Evolutionary conservation across 768 basidiomycete species (phyloP).

Genomic region (Lentinula sp.): DNA sequence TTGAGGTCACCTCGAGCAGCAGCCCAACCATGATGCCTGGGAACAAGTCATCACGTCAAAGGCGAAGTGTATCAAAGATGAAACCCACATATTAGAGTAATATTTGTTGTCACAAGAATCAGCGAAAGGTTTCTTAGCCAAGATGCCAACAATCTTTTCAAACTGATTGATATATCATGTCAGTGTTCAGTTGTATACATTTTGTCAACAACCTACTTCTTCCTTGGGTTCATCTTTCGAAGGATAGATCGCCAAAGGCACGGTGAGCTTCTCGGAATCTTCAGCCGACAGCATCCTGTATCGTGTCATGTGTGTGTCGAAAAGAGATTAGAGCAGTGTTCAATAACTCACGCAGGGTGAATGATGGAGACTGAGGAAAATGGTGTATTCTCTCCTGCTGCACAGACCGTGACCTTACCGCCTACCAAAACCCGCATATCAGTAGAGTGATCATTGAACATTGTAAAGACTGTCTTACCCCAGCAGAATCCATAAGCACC

Average conservation of each 20-base stretch:
- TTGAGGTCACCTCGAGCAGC: constrained; percentile 55
- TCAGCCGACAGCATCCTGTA: constrained; percentile 42
- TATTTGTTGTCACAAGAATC: constrained; percentile 42
- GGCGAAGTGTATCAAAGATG: not conserved
- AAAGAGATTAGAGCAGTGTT: not conserved
- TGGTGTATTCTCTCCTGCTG: constrained; percentile 32
- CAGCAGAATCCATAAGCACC: constrained; percentile 55
- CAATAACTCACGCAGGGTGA: constrained; percentile 48
- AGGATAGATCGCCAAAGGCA: constrained; percentile 51
- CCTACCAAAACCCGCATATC: constrained; percentile 20
- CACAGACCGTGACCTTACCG: constrained; percentile 42
- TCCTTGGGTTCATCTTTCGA: constrained; percentile 53
- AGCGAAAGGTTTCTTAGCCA: constrained; percentile 45
- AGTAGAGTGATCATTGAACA: not conserved
- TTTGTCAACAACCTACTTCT: constrained; percentile 32
- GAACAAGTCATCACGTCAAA: not conserved
- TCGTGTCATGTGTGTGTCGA: not conserved
- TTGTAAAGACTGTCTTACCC: constrained; percentile 25
- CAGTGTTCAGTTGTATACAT: not conserved
- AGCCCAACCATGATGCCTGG: constrained; percentile 59
- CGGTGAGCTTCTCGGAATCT: constrained; percentile 43
- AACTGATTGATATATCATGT: constrained; percentile 23
- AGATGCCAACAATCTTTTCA: constrained; percentile 40
- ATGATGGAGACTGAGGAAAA: constrained; percentile 44
- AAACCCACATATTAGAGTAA: constrained; percentile 38